phyloP scores from a whole-genome alignment of 2,329 filamentous ascomycete genomes.

The Fusarium protoensiforme region DNA sequence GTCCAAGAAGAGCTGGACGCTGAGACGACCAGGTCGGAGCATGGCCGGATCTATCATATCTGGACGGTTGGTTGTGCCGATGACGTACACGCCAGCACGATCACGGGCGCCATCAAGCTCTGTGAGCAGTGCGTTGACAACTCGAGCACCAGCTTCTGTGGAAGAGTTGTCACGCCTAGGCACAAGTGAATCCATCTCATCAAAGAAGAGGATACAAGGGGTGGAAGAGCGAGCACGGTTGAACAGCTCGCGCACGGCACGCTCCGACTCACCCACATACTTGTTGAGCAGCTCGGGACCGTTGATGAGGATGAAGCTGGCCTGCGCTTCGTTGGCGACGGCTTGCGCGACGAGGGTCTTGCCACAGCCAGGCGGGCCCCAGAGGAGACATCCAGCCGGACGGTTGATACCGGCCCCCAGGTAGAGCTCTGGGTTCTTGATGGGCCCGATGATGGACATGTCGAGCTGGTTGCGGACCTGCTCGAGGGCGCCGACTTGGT shows the following conservation, averaged over 20 bases:
- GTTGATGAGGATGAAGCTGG: constrained; percentile 98
- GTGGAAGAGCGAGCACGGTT: constrained; percentile 85
- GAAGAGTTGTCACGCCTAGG: constrained; percentile 82
- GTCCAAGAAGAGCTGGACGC: constrained; percentile 89
- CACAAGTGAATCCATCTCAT: constrained; percentile 94
- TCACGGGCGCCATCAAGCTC: constrained; percentile 89
- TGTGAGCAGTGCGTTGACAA: constrained; percentile 94
- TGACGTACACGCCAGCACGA: constrained; percentile 89
- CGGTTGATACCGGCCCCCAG: constrained; percentile 80
- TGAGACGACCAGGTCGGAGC: constrained; percentile 89
- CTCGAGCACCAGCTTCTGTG: constrained; percentile 85
- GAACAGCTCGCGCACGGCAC: constrained; percentile 92
- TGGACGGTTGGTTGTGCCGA: constrained; percentile 93
- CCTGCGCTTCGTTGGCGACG: constrained; percentile 93
- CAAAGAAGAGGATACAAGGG: constrained; percentile 97
- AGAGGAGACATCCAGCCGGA: constrained; percentile 89
- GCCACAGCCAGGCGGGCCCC: constrained; percentile 96
- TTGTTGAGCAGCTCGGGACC: constrained; percentile 97
- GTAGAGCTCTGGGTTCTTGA: constrained; percentile 83
- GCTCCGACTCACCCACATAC: constrained; percentile 96
- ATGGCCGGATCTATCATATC: constrained; percentile 98
- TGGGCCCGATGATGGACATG: constrained; percentile 89
- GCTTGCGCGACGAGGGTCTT: constrained; percentile 97
- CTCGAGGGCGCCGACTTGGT: constrained; percentile 86
- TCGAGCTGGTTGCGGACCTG: constrained; percentile 84